Conservation (phyloP, 1,139 yeast species). For the Yamadazyma aaseri region DNA sequence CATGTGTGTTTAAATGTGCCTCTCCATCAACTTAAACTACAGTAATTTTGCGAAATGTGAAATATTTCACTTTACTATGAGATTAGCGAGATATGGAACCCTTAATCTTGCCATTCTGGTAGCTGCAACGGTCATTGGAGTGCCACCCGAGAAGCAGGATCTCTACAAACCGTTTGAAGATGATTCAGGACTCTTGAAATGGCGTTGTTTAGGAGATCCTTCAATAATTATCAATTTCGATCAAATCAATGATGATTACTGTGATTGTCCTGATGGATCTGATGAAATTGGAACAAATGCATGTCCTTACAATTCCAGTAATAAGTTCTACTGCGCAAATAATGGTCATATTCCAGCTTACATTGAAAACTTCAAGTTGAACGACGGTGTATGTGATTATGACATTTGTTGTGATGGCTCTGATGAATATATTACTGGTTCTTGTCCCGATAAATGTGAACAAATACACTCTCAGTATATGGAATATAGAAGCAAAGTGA, state of each 20-base stretch:
- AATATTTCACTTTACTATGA: too few relatives aligned
- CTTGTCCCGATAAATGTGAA: conserved; percentile 60
- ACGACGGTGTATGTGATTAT: conserved; percentile 93
- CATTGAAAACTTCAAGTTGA: conserved; percentile 62
- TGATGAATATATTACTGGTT: conserved; percentile 59
- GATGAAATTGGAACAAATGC: conserved; percentile 98
- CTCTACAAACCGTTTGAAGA: conserved; percentile 53
- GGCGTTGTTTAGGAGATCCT: conserved; percentile 72
- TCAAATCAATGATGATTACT: conserved; percentile 81
- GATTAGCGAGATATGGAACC: background rate
- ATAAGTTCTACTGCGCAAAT: conserved; percentile 73
- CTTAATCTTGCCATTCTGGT: background rate
- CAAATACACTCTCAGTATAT: conserved; percentile 39
- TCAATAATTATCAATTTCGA: conserved; percentile 55
- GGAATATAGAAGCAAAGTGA: conserved; percentile 17
- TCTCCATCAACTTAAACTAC: too few relatives aligned
- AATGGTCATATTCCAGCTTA: conserved; percentile 61
- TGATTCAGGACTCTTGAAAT: conserved; percentile 35
- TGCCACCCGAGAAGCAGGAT: conserved; percentile 37
- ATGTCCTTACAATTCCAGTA: conserved; percentile 46
- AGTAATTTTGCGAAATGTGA: too few relatives aligned
- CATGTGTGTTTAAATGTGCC: too few relatives aligned
- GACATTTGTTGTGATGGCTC: conserved; percentile 92
- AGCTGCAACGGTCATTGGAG: conserved; percentile 22
- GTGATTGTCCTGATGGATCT: conserved; percentile 98